phyloP scores from a whole-genome alignment of 495 filamentous ascomycete genomes.

The Penicillium longicatenatum region DNA sequence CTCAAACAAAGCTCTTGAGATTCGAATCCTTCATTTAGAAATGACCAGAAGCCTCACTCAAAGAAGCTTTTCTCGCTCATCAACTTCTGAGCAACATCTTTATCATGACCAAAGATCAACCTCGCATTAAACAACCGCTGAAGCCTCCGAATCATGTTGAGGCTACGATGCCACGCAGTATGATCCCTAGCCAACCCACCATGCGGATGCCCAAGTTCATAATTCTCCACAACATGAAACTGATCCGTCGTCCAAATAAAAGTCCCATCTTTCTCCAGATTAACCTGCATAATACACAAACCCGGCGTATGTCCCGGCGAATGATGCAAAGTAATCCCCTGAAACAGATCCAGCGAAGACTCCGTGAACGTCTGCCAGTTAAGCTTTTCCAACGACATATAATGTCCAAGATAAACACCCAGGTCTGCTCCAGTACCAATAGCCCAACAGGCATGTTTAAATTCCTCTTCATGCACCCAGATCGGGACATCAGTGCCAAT shows the following conservation, averaged over 20 bases:
- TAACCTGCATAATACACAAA: constrained; percentile 41
- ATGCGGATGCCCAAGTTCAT: constrained; percentile 34
- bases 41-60: constrained; percentile 11
- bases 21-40: no score
- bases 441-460: constrained; percentile 51
- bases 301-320: constrained; percentile 45
- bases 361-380: constrained; percentile 44
- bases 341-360: constrained; percentile 32
- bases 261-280: constrained; percentile 38
- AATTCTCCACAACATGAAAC: constrained; percentile 36
- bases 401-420: constrained; percentile 47
- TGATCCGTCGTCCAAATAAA: constrained; percentile 50
- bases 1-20: background rate
- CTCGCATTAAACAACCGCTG: constrained; percentile 38
- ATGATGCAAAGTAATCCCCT: constrained; percentile 41
- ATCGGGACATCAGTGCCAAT: constrained; percentile 50
- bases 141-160: constrained; percentile 39
- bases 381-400: constrained; percentile 31
- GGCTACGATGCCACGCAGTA: constrained; percentile 42
- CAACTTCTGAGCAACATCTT: constrained; percentile 13
- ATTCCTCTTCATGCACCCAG: constrained; percentile 54
- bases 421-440: constrained; percentile 45
- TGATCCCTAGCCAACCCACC: constrained; percentile 48
- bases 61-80: constrained; percentile 22
- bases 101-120: constrained; percentile 45